These are phyloP conservation scores for Coemansia sp. DNA, from an alignment of 371 early-diverging fungal species.

Conservation along the genomic window DNA sequence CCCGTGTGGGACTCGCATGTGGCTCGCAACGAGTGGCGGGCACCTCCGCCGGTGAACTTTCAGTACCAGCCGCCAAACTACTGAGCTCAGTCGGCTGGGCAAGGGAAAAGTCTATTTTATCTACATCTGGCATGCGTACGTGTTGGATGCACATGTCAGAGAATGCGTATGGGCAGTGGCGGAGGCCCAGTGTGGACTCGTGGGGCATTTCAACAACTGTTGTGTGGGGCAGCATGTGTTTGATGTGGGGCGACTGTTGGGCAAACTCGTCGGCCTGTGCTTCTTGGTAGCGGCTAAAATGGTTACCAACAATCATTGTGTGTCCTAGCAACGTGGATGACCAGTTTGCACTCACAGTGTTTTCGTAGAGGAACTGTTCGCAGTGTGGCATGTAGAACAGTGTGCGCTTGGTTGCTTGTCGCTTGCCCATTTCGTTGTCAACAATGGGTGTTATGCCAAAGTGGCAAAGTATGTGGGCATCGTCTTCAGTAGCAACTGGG, in stretches of 20 bases:
- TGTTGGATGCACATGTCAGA: conserved; percentile 36
- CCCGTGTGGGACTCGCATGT: conserved; percentile 19
- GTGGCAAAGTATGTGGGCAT: conserved; percentile 16
- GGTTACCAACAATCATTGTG: conserved; percentile 32
- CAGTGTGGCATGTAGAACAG: conserved; percentile 63
- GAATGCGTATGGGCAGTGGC: conserved; percentile 42
- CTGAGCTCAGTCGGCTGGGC: not conserved
- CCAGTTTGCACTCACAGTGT: conserved; percentile 52
- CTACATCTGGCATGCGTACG: not conserved
- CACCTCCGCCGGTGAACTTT: conserved; percentile 19
- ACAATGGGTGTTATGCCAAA: conserved; percentile 30
- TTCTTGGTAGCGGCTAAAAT: conserved; percentile 25
- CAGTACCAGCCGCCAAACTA: conserved; percentile 24
- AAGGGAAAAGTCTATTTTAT: not conserved
- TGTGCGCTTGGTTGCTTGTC: conserved; percentile 30
- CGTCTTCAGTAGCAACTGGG: conserved; percentile 43
- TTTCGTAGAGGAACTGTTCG: conserved; percentile 54
- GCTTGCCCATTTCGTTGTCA: conserved; percentile 48
- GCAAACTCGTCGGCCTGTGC: conserved; percentile 20
- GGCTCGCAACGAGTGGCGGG: not conserved
- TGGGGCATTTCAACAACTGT: conserved; percentile 14
- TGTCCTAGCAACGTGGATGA: conserved; percentile 3
- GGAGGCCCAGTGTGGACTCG: conserved; percentile 27
- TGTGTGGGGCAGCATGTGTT: conserved; percentile 6
- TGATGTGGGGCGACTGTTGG: conserved; percentile 17